Base-by-base conservation (phyloP, 495 filamentous ascomycete genomes). In the Hypoxylon fuscum region DNA sequence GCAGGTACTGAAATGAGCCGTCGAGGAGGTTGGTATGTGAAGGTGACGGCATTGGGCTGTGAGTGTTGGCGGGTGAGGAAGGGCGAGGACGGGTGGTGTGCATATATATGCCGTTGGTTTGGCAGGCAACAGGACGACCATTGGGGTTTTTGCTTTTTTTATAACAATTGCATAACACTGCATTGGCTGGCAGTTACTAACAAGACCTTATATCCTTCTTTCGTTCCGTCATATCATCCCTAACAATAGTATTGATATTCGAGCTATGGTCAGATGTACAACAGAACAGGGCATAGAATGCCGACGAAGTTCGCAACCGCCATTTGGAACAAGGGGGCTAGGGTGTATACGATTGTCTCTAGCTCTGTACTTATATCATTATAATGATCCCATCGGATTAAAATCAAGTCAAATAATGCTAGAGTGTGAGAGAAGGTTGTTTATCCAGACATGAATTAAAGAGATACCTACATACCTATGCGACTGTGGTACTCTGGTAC, bases 121-220 rank as follows among this genome's bases (percentile, higher is more conserved):
- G 40, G 29, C n/a, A 45, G 18, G 32, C 14, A 43, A 43, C 17
- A 35, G 37, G 38, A 40, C 27, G 50, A n/a, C 55, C 55, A 27
- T 8, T 35, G 21, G 46, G 17, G 15, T 11, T 25, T 44, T 58
- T 49, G 37, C 29, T 50, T 55, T 63, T 56, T 50, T 55, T 63
- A 62, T 50, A 49, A 40, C 37, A 46, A 64, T 64, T 53, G 62
- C 62, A 64, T 64, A 59, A 49, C 55, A 64, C 43, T 34, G 62
- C 62, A 59, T 64, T 44, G 52, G 47, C 49, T 49, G 43, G 55
- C 32, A 64, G 41, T 49, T 50, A 55, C 17, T 45, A 47, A 31
- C 43, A 50, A n/a, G n/a, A n/a, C 5, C 38, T 37, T 10, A 22
- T 50, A 21, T 50, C 10, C 17, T 35, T 50, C 29, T 25, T 50